phyloP scores from a whole-genome alignment of 805 yeast species.

The Pichia eremophila region DNA sequence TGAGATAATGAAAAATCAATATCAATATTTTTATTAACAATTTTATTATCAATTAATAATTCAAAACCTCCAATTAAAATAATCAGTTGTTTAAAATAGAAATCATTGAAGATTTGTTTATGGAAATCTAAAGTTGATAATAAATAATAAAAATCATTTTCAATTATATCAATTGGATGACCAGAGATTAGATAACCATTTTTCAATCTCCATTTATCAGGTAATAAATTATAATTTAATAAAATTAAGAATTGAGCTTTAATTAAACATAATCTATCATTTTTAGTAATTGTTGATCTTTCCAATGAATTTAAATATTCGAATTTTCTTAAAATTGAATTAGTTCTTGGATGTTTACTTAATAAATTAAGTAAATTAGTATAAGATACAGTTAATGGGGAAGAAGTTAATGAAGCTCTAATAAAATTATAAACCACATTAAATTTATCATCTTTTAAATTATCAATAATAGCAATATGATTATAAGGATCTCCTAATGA shows the following conservation, averaged over 20 bases:
- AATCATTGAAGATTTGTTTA: conserved; percentile 26
- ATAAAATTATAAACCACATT: conserved; percentile 44
- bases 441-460: conserved; percentile 39
- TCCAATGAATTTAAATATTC: conserved; percentile 19
- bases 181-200: conserved; percentile 24
- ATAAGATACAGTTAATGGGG: conserved; percentile 38
- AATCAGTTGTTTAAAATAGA: conserved; percentile 29
- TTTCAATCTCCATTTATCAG: conserved; percentile 29
- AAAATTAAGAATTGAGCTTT: conserved; percentile 25
- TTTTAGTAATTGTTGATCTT: conserved; percentile 24
- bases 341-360: conserved; percentile 27
- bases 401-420: conserved; percentile 47
- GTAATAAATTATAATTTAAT: conserved; percentile 31
- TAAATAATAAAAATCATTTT: conserved; percentile 24
- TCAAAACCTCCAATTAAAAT: conserved; percentile 32
- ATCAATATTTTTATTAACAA: conserved; percentile 7
- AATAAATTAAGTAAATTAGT: conserved; percentile 33
- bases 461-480: conserved; percentile 47
- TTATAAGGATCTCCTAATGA: conserved; percentile 60
- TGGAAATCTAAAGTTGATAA: conserved; percentile 22
- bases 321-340: conserved; percentile 20
- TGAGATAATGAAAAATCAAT: conserved; percentile 17
- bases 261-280: conserved; percentile 24
- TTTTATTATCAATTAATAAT: conserved; percentile 20
- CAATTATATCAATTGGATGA: conserved; percentile 21